Base-by-base conservation (phyloP, 179 eudicot species). In the Nepenthes alata region DNA sequence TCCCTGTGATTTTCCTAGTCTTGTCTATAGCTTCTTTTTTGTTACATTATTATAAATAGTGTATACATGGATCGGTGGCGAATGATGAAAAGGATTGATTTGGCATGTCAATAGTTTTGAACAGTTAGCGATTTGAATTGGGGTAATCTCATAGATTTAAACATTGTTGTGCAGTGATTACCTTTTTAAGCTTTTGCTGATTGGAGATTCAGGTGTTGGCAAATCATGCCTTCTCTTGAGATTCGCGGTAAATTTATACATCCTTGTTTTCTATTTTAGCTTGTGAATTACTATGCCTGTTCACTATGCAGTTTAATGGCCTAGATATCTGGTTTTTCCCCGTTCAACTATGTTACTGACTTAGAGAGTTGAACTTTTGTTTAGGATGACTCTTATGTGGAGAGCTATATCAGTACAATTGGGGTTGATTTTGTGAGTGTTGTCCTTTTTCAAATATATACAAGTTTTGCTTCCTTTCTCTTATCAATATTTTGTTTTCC, bases 351-450 rank as follows among this genome's bases (percentile, higher is more conserved):
- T 34, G 12, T 52, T 25, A 6, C 35, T 37, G 44, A 54, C 45
- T 6, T 55, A 14, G 61, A 48, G 38, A 35, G 59, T n/a, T 55
- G 47, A 47, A 13, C 37, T 68, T 70, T 60, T 65, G 58, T 65
- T 53, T 70, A 76, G 80, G 80, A 76, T 66, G 80, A 76, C 63
- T 76, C 80, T 37, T 76, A 76, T 36, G 80, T 76, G 25, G 80
- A 76, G 60, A 76, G 77, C 71, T 76, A 76, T 66, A 77, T 77
- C 48, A 77, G 80, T 69, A 77, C 80, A 5, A 77, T 77, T 10
- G 80, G 80, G 59, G 80, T 77, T 66, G 80, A 77, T 73, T 77
- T 77, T 59, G 77, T 72, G 63, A 77, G 80, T 77, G 15, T 56
- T 25, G 57, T 53, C 37, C 11, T 54, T 54, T 11, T 34, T 14